A percentile compares a stretch with the other conserved stretches of the same genome.
phyloP scores from a whole-genome alignment of 495 filamentous ascomycete genomes.

The Annulohypoxylon maeteangense region DNA sequence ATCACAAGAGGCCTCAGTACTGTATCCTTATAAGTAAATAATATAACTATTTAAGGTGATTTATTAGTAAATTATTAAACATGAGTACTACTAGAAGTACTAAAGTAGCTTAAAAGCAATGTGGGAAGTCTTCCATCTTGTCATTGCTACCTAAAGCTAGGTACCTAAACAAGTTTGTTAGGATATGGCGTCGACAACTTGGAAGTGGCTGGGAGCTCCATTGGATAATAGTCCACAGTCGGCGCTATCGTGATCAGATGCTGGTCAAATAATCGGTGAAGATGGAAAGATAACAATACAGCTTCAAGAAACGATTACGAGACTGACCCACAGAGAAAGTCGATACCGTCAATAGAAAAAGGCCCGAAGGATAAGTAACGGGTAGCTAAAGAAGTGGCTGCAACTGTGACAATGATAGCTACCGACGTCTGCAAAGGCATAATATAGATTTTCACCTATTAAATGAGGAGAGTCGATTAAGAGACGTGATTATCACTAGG shows the following conservation, averaged over 20 bases:
- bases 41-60: background rate
- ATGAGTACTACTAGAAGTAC: background rate
- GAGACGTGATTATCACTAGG: background rate
- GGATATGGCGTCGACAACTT: background rate
- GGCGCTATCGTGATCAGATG: background rate
- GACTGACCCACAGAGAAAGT: conserved; percentile 3
- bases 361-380: conserved; percentile 8
- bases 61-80: too few species aligned
- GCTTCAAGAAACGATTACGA: conserved; percentile 8
- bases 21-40: background rate
- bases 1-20: background rate
- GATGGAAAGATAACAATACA: conserved; percentile 10
- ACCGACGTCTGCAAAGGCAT: conserved; percentile 13
- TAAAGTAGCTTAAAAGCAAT: background rate
- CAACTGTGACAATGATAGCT: conserved; percentile 32
- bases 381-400: conserved; percentile 3
- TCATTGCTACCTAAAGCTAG: background rate
- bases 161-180: background rate
- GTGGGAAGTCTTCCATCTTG: background rate
- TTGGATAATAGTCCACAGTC: background rate
- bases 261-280: background rate
- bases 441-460: background rate
- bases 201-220: background rate
- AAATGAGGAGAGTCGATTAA: background rate
- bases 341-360: conserved; percentile 30